Evolutionary conservation across 148 eudicot species (phyloP).

Genomic region (Camellia lanceoleosa): DNA sequence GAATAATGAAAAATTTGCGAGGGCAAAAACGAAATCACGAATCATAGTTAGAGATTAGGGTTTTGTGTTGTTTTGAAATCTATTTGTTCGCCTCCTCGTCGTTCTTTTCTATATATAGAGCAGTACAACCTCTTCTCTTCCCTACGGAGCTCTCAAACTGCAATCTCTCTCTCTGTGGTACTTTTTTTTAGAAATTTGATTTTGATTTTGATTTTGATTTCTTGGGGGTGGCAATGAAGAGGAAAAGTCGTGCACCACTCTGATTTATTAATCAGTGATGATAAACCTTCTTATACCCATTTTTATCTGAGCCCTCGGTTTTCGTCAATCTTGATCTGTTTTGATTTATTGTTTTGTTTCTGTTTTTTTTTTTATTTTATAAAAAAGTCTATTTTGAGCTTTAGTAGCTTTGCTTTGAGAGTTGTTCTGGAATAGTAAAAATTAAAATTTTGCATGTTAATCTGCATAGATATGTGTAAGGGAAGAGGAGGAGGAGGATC

Average conservation of each 20-base stretch:
- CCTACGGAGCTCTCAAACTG: background rate
- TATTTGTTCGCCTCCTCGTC: background rate
- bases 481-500: background rate
- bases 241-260: slow-evolving; percentile 34
- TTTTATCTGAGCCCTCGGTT: slow-evolving; percentile 21
- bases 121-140: background rate
- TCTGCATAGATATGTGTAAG: background rate
- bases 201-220: background rate
- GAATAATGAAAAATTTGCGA: background rate
- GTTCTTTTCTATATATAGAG: no score
- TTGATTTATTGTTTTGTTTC: background rate
- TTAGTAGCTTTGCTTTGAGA: background rate
- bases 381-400: background rate
- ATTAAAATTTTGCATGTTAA: no score
- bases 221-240: background rate
- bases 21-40: background rate
- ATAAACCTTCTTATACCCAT: slow-evolving; percentile 27
- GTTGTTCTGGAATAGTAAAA: no score
- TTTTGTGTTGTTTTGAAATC: background rate
- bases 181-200: background rate
- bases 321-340: background rate
- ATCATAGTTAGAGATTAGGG: background rate
- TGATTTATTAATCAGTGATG: slow-evolving; percentile 20
- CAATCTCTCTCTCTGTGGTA: background rate
- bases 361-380: no score